phyloP scores from a whole-genome alignment of 2,329 filamentous ascomycete species.

The Botrytis galanthina region DNA sequence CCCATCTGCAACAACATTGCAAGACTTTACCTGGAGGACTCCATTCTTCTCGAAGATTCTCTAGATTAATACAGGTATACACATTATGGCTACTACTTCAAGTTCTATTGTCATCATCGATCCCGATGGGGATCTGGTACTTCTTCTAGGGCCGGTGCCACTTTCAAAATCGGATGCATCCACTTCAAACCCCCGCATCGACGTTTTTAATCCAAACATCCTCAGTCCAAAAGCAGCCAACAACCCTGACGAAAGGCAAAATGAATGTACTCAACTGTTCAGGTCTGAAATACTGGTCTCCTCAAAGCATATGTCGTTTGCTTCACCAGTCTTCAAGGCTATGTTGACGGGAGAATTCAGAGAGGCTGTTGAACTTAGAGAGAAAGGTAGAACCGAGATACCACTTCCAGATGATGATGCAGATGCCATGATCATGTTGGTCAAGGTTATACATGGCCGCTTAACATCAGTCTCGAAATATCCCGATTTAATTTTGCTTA shows the following conservation, averaged over 20 bases:
- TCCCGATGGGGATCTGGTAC: constrained; percentile 9
- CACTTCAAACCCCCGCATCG: too few relatives aligned
- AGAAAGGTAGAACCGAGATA: neutral
- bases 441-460: neutral
- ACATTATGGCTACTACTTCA: neutral
- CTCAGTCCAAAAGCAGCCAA: too few relatives aligned
- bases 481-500: neutral
- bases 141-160: neutral
- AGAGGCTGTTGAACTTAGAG: neutral
- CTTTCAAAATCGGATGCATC: rapidly evolving
- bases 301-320: constrained; percentile 13
- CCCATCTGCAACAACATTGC: too few relatives aligned
- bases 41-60: neutral
- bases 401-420: constrained; percentile 12
- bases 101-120: neutral
- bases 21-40: neutral
- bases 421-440: neutral
- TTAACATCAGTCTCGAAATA: neutral
- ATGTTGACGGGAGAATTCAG: neutral
- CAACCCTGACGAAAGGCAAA: neutral
- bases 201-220: neutral
- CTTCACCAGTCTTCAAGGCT: constrained; percentile 13
- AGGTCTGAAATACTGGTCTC: neutral
- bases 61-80: neutral
- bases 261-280: too few relatives aligned